phyloP scores from a whole-genome alignment of 805 yeast genomes.

The Kodamaea leandrae region DNA sequence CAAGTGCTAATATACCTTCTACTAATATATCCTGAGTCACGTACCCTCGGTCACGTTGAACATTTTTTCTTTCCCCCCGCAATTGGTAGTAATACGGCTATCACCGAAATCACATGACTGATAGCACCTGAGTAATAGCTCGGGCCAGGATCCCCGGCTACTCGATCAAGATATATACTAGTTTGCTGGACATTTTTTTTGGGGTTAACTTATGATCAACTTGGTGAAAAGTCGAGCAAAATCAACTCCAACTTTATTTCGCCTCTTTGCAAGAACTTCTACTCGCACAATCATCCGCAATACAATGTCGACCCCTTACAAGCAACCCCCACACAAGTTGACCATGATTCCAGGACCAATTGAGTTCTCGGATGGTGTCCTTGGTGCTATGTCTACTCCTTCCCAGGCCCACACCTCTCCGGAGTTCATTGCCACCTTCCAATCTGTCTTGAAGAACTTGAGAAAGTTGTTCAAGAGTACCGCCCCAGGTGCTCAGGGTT shows the following conservation, averaged over 20 bases:
- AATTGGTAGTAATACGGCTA: neutral
- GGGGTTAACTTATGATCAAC: neutral
- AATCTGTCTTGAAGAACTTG: conserved; percentile 60
- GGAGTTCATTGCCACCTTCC: conserved; percentile 74
- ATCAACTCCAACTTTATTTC: conserved; percentile 1
- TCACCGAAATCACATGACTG: neutral
- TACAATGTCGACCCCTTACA: conserved; percentile 34
- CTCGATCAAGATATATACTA: neutral
- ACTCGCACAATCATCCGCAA: neutral
- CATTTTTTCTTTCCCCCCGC: neutral
- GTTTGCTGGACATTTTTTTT: neutral
- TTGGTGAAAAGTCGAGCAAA: neutral
- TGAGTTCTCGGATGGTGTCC: conserved; percentile 76
- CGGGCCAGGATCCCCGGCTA: neutral
- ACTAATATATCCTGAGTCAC: too few species aligned
- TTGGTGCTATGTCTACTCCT: conserved; percentile 76
- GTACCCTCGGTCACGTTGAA: neutral
- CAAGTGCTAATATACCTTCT: too few species aligned
- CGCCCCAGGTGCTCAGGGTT: conserved; percentile 67
- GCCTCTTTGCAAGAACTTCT: neutral
- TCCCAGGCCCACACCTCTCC: conserved; percentile 90
- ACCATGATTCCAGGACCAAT: conserved; percentile 84
- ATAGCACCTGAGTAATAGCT: neutral
- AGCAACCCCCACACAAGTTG: conserved; percentile 44
- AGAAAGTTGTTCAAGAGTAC: conserved; percentile 73